Base-by-base conservation (phyloP, 768 basidiomycete species). In the Panus rudis region DNA sequence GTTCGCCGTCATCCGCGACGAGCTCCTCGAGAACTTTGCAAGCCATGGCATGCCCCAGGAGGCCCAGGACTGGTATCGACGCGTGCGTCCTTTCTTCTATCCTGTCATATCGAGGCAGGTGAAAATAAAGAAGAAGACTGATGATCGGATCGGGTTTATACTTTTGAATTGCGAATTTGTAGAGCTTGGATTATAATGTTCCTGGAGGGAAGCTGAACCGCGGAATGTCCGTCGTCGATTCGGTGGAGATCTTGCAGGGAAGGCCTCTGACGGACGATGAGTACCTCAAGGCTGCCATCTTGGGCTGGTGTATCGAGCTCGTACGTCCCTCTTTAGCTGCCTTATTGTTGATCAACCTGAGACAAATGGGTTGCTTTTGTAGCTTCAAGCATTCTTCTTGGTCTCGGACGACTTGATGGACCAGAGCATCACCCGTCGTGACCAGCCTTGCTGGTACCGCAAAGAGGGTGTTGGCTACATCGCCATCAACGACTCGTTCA, bases 321-420 rank as follows among this genome's bases (percentile, higher is more conserved):
- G 93, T 93, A 49, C 52, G 89, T 74, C n/a, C n/a, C n/a, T n/a
- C n/a, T n/a, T 16, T 21, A 22, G 23, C 25, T 37, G 24, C 42
- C 19, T 40, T 30, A n/a, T 35, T 35, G 33, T 17, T 35, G 16
- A 8, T 35, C 7, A 8, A 35, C 33, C 16, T 17, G 33, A 35
- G 10, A 8, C 16, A 10, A 30, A n/a, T 30, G 28, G 10, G 28
- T n/a, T 30, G 28, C 3, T 34, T 1, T 13, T 10, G 20, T 55
- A 94, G 91, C 78, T 99, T 6, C 94, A 98, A 82, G 92, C 92
- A 0, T 96, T 84, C 67, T 97, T 98, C 82, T 79, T 98, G 43
- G 91, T 96, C 43, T 77, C 90, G 4, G 91, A 99, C 64, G 94
- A 98, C 63, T 92, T 98, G 56, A 99, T 99, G 96, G 94, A 99